phyloP scores from a whole-genome alignment of 2,329 filamentous ascomycete species.

The Phyllosticta ampelicida region DNA sequence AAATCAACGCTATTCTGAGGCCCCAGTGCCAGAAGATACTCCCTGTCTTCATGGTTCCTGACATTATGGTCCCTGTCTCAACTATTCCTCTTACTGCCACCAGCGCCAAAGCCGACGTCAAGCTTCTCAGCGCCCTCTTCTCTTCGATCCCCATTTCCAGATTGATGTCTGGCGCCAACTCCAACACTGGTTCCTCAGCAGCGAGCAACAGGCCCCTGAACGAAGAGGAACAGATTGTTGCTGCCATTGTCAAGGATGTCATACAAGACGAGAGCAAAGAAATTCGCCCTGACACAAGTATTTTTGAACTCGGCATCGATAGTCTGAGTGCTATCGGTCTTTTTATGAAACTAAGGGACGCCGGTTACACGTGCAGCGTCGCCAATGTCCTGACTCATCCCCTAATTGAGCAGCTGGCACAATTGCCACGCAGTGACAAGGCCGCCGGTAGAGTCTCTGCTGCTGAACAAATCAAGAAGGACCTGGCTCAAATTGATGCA shows the following conservation, averaged over 20 bases:
- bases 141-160: conserved; percentile 16
- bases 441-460: neutral
- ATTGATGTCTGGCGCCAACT: conserved; percentile 11
- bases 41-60: conserved; percentile 31
- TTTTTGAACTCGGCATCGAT: conserved; percentile 30
- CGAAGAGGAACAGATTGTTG: conserved; percentile 18
- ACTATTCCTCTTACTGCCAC: conserved; percentile 26
- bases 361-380: conserved; percentile 25
- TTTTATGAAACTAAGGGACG: conserved; percentile 23
- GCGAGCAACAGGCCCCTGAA: conserved; percentile 12
- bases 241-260: conserved; percentile 17
- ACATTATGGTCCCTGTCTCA: conserved; percentile 27
- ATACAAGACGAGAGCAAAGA: conserved; percentile 14
- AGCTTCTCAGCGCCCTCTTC: conserved; percentile 22
- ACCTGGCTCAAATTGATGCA: conserved; percentile 14
- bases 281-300: conserved; percentile 19
- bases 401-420: conserved; percentile 24
- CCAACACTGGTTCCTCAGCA: neutral
- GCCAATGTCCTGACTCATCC: conserved; percentile 27
- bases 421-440: conserved; percentile 13
- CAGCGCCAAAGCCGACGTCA: conserved; percentile 25
- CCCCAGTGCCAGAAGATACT: conserved; percentile 15
- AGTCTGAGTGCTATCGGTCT: conserved; percentile 29
- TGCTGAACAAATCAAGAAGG: conserved; percentile 2
- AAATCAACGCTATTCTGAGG: conserved; percentile 12